Conservation (phyloP, 345 rosid genomes). For the Eutrema japonicum region DNA sequence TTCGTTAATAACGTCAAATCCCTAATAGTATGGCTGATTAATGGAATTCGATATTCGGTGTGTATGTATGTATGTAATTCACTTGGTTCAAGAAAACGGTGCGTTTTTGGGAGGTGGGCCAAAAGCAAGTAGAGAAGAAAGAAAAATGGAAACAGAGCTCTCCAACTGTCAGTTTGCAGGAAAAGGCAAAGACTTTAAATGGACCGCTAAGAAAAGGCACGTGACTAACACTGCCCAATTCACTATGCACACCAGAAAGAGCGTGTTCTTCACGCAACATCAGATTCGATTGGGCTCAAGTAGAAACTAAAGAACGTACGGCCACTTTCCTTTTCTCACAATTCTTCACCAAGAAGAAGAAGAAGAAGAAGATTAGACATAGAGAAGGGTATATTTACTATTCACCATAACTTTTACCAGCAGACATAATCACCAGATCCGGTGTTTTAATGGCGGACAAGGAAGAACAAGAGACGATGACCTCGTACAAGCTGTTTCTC, state of each 20-base stretch:
- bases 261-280: constrained; percentile 25
- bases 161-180: constrained; percentile 45
- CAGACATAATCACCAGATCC: constrained; percentile 39
- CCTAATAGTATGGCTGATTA: not conserved
- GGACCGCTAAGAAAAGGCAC: constrained; percentile 32
- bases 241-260: not conserved
- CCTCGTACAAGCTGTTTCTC: constrained; percentile 58
- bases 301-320: constrained; percentile 29
- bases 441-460: constrained; percentile 39
- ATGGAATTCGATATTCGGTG: too few species aligned
- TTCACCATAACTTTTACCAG: constrained; percentile 20
- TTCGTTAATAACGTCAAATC: not conserved
- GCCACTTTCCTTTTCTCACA: constrained; percentile 44
- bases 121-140: constrained; percentile 23
- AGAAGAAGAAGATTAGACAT: constrained; percentile 4
- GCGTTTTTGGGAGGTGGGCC: constrained; percentile 6
- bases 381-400: constrained; percentile 25
- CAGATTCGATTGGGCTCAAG: constrained; percentile 22
- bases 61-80: not conserved
- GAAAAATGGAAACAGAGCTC: constrained; percentile 40
- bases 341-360: constrained; percentile 36
- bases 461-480: constrained; percentile 49
- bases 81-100: constrained; percentile 22
- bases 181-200: constrained; percentile 38
- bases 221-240: constrained; percentile 30